Evolutionary conservation across 192 early-diverging fungal species (phyloP).

Genomic region (Coemansia pectinata): DNA sequence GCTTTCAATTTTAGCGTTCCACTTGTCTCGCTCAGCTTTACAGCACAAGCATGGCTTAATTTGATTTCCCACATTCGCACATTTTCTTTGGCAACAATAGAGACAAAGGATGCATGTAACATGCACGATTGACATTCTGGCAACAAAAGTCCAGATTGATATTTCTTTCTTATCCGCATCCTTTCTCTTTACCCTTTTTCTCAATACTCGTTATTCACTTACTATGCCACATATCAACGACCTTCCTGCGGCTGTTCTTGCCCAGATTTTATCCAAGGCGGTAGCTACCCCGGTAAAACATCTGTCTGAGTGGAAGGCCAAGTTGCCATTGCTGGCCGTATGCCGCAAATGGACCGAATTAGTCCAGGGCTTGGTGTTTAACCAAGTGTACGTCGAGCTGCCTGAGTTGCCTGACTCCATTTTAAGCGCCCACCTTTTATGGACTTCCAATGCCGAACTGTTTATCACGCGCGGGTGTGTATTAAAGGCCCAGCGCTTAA

Average conservation of each 20-base stretch:
- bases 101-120: too few species aligned
- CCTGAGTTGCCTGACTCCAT: background rate
- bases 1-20: too few species aligned
- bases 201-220: background rate
- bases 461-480: too few species aligned
- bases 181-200: background rate
- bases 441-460: too few species aligned
- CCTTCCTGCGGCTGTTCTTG: background rate
- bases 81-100: too few species aligned
- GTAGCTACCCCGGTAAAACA: too few species aligned
- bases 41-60: too few species aligned
- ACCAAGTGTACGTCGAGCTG: background rate
- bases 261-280: too few species aligned
- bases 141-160: background rate
- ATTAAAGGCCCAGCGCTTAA: too few species aligned
- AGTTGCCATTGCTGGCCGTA: background rate
- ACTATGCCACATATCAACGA: background rate
- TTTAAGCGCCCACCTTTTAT: background rate
- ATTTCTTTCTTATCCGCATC: background rate
- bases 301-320: background rate
- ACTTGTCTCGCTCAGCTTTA: too few species aligned
- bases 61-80: too few species aligned
- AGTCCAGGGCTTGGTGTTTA: background rate
- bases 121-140: too few species aligned
- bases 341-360: background rate